phyloP scores from a whole-genome alignment of 2,329 filamentous ascomycete genomes.

The Cryphonectria nitschkei region DNA sequence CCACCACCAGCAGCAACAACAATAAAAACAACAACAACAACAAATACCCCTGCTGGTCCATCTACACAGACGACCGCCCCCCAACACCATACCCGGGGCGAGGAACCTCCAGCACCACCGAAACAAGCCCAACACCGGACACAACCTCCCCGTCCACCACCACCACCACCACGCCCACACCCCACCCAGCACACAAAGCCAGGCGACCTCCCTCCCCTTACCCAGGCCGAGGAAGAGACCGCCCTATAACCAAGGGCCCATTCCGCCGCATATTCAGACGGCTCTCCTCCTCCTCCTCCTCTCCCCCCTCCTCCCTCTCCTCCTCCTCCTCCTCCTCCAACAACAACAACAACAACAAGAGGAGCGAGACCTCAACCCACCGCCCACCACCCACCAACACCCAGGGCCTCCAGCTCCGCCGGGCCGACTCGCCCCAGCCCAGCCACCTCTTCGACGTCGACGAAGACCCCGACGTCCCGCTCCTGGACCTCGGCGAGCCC shows the following conservation, averaged over 20 bases:
- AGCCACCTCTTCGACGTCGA: neutral
- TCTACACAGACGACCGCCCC: neutral
- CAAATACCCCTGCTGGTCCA: too few relatives aligned
- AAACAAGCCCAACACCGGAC: neutral
- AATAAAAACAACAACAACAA: too few relatives aligned
- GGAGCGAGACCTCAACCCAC: neutral
- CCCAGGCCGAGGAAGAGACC: neutral
- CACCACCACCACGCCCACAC: neutral
- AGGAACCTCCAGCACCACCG: neutral
- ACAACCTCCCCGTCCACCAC: neutral
- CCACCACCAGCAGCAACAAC: too few relatives aligned
- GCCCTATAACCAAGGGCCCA: too few relatives aligned
- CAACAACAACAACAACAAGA: neutral
- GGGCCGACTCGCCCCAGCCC: neutral
- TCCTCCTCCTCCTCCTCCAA: too few relatives aligned
- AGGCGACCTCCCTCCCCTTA: neutral
- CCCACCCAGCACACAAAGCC: neutral
- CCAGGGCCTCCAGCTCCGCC: neutral
- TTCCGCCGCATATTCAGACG: too few relatives aligned
- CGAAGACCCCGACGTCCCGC: neutral
- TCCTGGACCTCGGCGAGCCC: conserved; percentile 8
- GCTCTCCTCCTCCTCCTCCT: too few relatives aligned
- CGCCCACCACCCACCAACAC: neutral
- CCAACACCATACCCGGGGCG: neutral
- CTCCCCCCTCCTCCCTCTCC: too few relatives aligned